Base-by-base conservation (phyloP, 2,329 filamentous ascomycete species). In the Teratosphaeria gauchensis region DNA sequence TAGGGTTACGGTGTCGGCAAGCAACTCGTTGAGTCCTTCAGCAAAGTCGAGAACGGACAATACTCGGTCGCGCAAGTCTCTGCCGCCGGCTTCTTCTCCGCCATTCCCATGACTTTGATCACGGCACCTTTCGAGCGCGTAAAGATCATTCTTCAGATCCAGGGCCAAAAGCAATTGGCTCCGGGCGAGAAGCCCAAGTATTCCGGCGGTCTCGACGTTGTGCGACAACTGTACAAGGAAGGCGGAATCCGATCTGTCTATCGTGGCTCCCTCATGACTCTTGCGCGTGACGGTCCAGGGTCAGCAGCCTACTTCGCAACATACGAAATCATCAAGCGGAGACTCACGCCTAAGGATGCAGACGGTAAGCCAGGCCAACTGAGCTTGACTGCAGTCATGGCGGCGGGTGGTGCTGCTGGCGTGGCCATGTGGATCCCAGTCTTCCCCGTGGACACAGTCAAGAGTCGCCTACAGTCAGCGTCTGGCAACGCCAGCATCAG, bases 381-480 rank as follows among this genome's bases (percentile, higher is more conserved):
- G 59, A 92, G 88, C 68, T 79, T 99, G 63, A 78, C 84, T 1
- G 94, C 94, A 11, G 83, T 99, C 59, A 90, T 92, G 68, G 83
- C 84, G 31, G 94, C 94, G 1, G 94, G 94, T 67, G 94, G 89
- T 63, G 89, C 87, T 3, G 94, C 94, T 0, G 94, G 94, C 70
- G 84, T 99, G 30, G 94, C 94, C 63, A 99, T 99, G 94, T 99
- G 94, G 94, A 94, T 96, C 66, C 92, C 94, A 57, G 92, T 99
- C 51, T 99, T 99, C 83, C 94, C 94, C 24, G 83, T 99, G 64
- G 94, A 99, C 71, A 99, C 94, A 0, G 86, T 99, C 77, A 99
- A 99, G 84, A 92, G 87, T 63, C 82, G 92, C 42, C 77, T 99
- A 72, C 94, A 99, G 81, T 95, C 90, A 51, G 90, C 90, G 51